Conservation (phyloP, 352 stramenopile species). For the Pseudoperonospora humuli region DNA sequence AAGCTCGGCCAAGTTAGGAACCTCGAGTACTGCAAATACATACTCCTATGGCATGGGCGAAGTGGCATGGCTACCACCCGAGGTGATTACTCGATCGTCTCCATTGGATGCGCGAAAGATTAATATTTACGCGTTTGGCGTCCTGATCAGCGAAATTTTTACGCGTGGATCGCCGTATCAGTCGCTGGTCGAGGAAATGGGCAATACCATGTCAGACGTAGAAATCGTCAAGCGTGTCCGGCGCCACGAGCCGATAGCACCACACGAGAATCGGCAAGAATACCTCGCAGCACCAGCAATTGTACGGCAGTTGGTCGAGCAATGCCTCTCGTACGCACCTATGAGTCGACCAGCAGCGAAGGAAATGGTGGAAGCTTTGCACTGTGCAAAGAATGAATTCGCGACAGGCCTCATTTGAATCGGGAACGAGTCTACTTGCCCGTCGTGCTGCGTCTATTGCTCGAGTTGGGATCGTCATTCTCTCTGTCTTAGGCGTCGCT, state of each 20-base stretch:
- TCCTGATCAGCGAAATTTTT: conserved; percentile 54
- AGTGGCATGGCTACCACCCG: conserved; percentile 42
- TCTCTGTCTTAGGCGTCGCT: conserved; percentile 22
- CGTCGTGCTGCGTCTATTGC: no score
- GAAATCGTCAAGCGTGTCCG: conserved; percentile 34
- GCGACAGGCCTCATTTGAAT: conserved; percentile 25
- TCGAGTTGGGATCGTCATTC: conserved; percentile 22
- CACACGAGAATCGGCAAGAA: conserved; percentile 39
- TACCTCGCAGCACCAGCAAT: conserved; percentile 33
- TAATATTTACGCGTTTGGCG: conserved; percentile 62
- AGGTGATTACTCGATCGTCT: conserved; percentile 39
- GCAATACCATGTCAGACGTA: conserved; percentile 50
- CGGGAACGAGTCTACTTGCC: conserved; percentile 17
- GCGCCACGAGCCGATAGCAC: conserved; percentile 25
- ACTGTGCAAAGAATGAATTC: conserved; percentile 30
- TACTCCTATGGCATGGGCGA: conserved; percentile 43
- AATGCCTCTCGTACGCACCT: conserved; percentile 43
- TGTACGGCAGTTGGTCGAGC: conserved; percentile 34
- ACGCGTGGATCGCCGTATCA: conserved; percentile 44
- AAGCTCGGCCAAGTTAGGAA: conserved; percentile 25
- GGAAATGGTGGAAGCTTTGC: conserved; percentile 38
- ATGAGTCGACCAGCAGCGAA: conserved; percentile 41
- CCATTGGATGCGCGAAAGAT: conserved; percentile 39
- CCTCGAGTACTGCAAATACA: conserved; percentile 2
- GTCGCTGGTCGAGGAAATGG: conserved; percentile 30